These are phyloP conservation scores for Cercophora sp. DNA, from an alignment of 495 filamentous ascomycete species.

Conservation along the genomic window DNA sequence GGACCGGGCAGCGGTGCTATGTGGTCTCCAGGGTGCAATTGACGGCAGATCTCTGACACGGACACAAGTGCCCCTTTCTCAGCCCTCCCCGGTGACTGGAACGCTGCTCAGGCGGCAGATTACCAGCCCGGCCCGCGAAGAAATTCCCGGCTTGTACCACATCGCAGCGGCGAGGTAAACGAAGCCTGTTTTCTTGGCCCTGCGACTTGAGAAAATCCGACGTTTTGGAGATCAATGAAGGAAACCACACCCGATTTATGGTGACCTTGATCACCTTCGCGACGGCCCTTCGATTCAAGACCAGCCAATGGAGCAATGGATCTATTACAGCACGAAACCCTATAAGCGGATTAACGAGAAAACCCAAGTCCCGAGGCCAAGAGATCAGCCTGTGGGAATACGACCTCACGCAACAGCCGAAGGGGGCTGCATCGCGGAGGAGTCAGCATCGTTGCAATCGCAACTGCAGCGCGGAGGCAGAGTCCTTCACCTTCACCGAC, in stretches of 20 bases:
- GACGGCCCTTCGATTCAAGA: too few relatives aligned
- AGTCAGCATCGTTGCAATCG: background rate
- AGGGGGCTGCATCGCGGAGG: background rate
- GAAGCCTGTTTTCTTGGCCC: too few relatives aligned
- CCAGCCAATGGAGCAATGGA: too few relatives aligned
- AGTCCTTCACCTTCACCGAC: background rate
- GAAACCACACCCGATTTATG: too few relatives aligned
- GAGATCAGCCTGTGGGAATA: background rate
- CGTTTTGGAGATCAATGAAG: too few relatives aligned
- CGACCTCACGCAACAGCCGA: slow-evolving; percentile 3
- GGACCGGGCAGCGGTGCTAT: background rate
- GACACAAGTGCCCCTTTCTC: background rate
- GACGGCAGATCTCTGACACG: background rate
- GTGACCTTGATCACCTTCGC: too few relatives aligned
- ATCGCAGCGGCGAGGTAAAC: too few relatives aligned
- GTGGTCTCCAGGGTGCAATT: background rate
- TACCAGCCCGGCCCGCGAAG: too few relatives aligned
- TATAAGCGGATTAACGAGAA: background rate
- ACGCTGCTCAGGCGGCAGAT: too few relatives aligned
- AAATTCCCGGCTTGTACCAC: too few relatives aligned
- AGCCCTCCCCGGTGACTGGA: background rate
- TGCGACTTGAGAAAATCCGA: too few relatives aligned
- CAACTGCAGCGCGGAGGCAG: background rate
- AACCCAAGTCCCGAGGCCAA: background rate
- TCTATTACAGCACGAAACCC: too few relatives aligned